Evolutionary conservation across 768 basidiomycete species (phyloP), one percentile per base, ranked within the genome.

Genomic region (Hysterangium stoloniferum): DNA sequence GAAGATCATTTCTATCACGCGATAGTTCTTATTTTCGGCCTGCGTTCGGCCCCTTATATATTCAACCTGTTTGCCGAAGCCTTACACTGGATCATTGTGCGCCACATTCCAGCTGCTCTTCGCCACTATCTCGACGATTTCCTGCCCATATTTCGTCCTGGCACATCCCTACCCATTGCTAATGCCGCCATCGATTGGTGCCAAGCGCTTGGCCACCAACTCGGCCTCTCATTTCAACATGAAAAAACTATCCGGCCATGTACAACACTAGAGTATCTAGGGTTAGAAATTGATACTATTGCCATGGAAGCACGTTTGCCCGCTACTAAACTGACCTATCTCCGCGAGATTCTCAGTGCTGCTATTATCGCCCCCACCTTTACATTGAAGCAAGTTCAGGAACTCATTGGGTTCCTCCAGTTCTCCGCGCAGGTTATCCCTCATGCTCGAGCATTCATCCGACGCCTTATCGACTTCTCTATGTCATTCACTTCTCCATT

Each of bases 51-150:
- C 64, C 66, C 68, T 2, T 69, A 70, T 55, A 70, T 72, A 15
- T 71, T 68, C 57, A 68, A 70, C 48, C 60, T 70, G 1, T 70
- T 70, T 47, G 61, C 68, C 0, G 65, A 71, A 50, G 70, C 62
- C 6, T 58, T 70, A 7, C 70, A 71, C 49, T 72, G 68, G 69
- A 70, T 71, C 45, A 63, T 70, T 13, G 52, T 59, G 12, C 58
- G 61, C 8, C 63, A 71, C 47, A 61, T 70, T 38, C 47, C 47
- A 8, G 34, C 15, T 27, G 6, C 35, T 6, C 35, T 49, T 22
- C 25, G 33, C 4, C 47, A 49, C 20, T 49, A 49, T 22, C 3
- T 56, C 7, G 64, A 71, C 36, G 63, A 70, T 34, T 71, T 70
- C 48, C 61, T 70, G 12, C 19, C 52, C 45, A 45, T 17, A 32